phyloP scores from a whole-genome alignment of 257 asterid genomes.

The Nicotiana otophora region DNA sequence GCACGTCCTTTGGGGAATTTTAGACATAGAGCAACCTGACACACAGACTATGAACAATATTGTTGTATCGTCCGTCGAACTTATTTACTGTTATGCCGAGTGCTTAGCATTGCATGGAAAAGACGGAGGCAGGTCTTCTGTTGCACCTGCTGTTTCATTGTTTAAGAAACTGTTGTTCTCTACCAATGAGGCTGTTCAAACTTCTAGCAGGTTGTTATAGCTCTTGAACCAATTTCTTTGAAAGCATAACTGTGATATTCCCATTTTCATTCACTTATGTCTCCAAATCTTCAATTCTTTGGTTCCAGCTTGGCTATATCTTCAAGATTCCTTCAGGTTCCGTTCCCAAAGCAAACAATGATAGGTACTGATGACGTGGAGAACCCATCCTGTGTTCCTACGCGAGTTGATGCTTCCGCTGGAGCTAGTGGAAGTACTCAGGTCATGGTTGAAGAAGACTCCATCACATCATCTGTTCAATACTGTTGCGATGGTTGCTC shows the following conservation, averaged over 20 bases:
- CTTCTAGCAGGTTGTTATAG: constrained; percentile 81
- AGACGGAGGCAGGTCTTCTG: constrained; percentile 53
- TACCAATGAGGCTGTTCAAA: constrained; percentile 89
- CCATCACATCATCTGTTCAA: constrained; percentile 90
- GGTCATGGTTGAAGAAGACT: constrained; percentile 82
- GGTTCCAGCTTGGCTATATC: constrained; percentile 94
- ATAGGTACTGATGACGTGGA: constrained; percentile 82
- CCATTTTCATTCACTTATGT: constrained; percentile 21
- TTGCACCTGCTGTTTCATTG: constrained; percentile 82
- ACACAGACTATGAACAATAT: constrained; percentile 92
- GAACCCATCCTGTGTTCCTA: constrained; percentile 49
- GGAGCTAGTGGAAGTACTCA: constrained; percentile 62
- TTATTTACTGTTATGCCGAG: constrained; percentile 91
- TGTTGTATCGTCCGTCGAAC: constrained; percentile 82
- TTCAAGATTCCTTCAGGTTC: constrained; percentile 97
- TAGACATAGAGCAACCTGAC: constrained; percentile 93
- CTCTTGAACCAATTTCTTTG: not conserved
- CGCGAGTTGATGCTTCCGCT: constrained; percentile 50
- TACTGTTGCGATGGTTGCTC: constrained; percentile 99
- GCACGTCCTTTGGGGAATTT: constrained; percentile 97
- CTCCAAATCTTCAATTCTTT: constrained; percentile 17
- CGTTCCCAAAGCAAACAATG: constrained; percentile 99
- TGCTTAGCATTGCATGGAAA: constrained; percentile 79
- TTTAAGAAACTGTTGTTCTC: constrained; percentile 79
- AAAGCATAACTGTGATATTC: constrained; percentile 3